Evolutionary conservation across 208 protist genomes (phyloP).

Genomic region (Trypanosoma theileri): DNA sequence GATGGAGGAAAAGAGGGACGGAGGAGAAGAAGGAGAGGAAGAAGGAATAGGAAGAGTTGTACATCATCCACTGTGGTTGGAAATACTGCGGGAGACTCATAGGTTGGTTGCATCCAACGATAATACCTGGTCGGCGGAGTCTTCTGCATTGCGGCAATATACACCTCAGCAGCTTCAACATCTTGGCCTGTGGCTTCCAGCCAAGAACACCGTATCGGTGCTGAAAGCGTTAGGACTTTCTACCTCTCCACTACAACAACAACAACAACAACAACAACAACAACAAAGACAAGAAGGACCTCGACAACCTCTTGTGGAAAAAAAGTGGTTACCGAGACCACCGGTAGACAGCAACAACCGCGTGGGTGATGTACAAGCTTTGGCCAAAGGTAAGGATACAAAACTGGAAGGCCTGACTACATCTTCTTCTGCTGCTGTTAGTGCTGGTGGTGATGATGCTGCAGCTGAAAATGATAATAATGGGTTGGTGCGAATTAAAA

Average conservation of each 20-base stretch:
- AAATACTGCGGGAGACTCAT: constrained; percentile 58
- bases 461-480: no score
- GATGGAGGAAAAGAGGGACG: neutral
- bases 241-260: constrained; percentile 44
- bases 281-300: neutral
- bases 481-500: neutral
- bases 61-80: constrained; percentile 67
- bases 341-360: neutral
- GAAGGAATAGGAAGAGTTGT: constrained; percentile 33
- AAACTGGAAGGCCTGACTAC: no score
- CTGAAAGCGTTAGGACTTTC: constrained; percentile 40
- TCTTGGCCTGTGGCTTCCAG: constrained; percentile 4
- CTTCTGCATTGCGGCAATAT: neutral
- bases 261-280: neutral
- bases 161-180: constrained; percentile 4
- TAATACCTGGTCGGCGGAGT: constrained; percentile 21
- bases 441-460: no score
- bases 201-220: constrained; percentile 39
- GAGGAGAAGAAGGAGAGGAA: neutral
- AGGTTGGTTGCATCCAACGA: constrained; percentile 40
- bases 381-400: neutral
- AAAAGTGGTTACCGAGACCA: no score
- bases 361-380: neutral
- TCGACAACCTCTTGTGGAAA: constrained; percentile 1
- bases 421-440: no score